These are phyloP conservation scores for Camelina neglecta DNA, from an alignment of 345 rosid species.

Conservation along the genomic window DNA sequence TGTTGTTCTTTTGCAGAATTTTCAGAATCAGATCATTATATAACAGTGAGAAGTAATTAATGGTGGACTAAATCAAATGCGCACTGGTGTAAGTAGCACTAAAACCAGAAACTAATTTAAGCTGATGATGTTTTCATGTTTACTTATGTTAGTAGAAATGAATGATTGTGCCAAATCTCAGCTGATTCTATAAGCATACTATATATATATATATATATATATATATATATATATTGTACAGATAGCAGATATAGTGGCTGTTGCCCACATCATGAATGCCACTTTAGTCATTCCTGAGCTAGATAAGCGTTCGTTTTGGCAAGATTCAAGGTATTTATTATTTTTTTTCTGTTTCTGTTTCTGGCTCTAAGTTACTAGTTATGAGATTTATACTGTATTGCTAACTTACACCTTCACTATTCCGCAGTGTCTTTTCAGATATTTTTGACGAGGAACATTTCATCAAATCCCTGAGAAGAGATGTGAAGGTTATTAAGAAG, in stretches of 20 bases:
- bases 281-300: conserved; percentile 88
- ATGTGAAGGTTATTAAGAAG: conserved; percentile 71
- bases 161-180: background rate
- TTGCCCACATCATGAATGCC: conserved; percentile 90
- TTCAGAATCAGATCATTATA: conserved; percentile 54
- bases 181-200: conserved; percentile 13
- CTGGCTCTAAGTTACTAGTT: background rate
- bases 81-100: conserved; percentile 82
- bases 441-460: conserved; percentile 80
- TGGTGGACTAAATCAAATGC: conserved; percentile 98
- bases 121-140: background rate
- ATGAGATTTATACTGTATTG: conserved; percentile 2
- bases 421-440: conserved; percentile 74
- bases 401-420: conserved; percentile 37
- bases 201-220: background rate
- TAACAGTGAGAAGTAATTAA: conserved; percentile 80
- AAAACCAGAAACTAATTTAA: background rate
- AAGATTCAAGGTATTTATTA: conserved; percentile 73
- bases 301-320: conserved; percentile 90
- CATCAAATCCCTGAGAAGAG: conserved; percentile 61
- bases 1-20: conserved; percentile 50
- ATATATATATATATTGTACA: conserved; percentile 34
- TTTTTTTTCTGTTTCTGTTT: background rate
- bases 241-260: conserved; percentile 95
- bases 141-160: background rate